Evolutionary conservation across 192 early-diverging fungal species (phyloP).

Genomic region (Piromyces sp.): DNA sequence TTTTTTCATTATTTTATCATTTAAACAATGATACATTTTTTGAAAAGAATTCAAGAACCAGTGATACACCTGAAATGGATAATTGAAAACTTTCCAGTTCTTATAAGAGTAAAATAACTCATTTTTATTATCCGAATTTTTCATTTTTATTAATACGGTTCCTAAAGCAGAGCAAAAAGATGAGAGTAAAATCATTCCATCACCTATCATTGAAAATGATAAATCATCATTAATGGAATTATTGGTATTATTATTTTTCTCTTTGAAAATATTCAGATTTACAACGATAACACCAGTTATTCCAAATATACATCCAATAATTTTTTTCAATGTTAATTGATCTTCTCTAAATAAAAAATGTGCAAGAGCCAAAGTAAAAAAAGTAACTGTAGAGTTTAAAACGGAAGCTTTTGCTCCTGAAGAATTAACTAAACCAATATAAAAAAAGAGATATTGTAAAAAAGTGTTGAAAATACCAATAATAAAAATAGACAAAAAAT

Average conservation of each 20-base stretch:
- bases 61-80: no score
- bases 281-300: neutral
- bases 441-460: neutral
- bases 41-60: no score
- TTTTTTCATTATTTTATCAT: no score
- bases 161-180: neutral
- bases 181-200: neutral
- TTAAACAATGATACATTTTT: no score
- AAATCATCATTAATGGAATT: neutral
- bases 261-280: neutral
- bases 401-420: neutral
- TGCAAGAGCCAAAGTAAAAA: neutral
- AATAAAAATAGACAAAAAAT: neutral
- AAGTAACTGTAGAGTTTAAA: neutral
- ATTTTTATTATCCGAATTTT: neutral
- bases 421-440: neutral
- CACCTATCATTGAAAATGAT: neutral
- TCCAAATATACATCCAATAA: neutral
- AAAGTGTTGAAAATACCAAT: neutral
- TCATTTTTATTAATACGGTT: neutral
- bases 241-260: neutral
- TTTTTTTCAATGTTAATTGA: neutral
- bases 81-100: neutral
- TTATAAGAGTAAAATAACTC: neutral
- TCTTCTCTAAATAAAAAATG: neutral